Percentiles rank a stretch among this genome's conserved stretches.
phyloP scores from a whole-genome alignment of 2,329 filamentous ascomycete genomes.

The Geosmithia morbida region DNA sequence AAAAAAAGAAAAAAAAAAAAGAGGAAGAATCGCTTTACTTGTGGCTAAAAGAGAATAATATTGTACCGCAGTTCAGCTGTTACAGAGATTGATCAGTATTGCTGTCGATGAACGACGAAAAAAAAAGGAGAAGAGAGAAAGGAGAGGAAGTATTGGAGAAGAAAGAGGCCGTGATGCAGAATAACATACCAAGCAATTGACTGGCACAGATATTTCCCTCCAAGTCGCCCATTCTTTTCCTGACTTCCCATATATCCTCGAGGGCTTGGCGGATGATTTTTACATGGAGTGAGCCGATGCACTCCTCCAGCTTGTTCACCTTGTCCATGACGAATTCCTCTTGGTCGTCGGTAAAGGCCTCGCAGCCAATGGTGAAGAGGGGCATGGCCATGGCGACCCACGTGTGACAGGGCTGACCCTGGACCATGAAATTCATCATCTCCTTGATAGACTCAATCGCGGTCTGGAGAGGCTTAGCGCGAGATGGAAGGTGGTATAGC shows the following conservation, averaged over 20 bases:
- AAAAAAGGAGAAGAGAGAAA: too few species aligned
- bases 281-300: conserved; percentile 12
- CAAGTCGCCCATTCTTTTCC: conserved; percentile 6
- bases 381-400: conserved; percentile 17
- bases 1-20: too few species aligned
- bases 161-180: not conserved
- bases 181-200: conserved; percentile 8
- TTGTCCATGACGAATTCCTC: conserved; percentile 10
- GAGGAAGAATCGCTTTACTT: too few species aligned
- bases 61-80: conserved; percentile 11
- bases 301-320: conserved; percentile 10
- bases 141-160: too few species aligned
- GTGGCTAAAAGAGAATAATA: conserved; percentile 12
- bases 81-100: fast-evolving
- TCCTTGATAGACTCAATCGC: conserved; percentile 7
- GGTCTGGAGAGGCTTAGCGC: conserved; percentile 5
- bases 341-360: conserved; percentile 8
- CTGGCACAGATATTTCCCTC: conserved; percentile 8
- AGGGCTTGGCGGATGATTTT: conserved; percentile 10
- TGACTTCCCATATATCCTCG: conserved; percentile 11
- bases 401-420: conserved; percentile 13
- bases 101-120: too few species aligned
- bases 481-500: conserved; percentile 7
- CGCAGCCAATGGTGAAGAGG: conserved; percentile 12
- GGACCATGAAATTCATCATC: conserved; percentile 12